Evolutionary conservation across 108 stramenopile genomes (phyloP).

Genomic region (Conticribra weissflogii): DNA sequence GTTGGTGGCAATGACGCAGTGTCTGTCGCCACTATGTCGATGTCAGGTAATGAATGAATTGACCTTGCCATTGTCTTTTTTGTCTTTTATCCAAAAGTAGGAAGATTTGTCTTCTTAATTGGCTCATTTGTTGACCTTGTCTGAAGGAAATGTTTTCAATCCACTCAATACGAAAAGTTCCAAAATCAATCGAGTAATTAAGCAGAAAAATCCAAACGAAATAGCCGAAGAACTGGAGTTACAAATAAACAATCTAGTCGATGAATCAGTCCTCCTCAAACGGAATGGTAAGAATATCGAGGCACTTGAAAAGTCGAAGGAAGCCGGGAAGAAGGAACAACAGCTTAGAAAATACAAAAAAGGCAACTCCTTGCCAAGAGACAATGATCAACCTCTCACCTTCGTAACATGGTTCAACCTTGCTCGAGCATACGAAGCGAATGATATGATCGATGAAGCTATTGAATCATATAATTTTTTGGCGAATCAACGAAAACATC

Average conservation of each 20-base stretch:
- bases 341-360: constrained; percentile 64
- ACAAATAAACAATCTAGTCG: constrained; percentile 74
- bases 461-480: constrained; percentile 70
- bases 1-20: constrained; percentile 1
- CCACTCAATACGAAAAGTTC: neutral
- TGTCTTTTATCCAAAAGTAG: neutral
- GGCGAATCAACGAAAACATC: constrained; percentile 61
- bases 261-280: constrained; percentile 60
- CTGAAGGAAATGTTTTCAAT: neutral
- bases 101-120: neutral
- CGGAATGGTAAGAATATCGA: constrained; percentile 43
- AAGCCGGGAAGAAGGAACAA: constrained; percentile 78
- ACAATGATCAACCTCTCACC: constrained; percentile 71
- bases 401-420: constrained; percentile 83
- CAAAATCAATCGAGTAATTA: neutral
- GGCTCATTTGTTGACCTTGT: neutral
- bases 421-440: constrained; percentile 72
- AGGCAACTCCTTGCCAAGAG: constrained; percentile 54
- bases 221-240: constrained; percentile 57
- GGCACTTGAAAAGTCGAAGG: constrained; percentile 85
- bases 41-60: neutral
- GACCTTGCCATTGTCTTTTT: constrained; percentile 1
- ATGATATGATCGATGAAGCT: constrained; percentile 84
- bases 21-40: constrained; percentile 12
- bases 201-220: constrained; percentile 16